A percentile compares a stretch with the other conserved stretches of the same genome.
Conservation (phyloP, 495 filamentous ascomycete genomes). For the Neurospora sp. region DNA sequence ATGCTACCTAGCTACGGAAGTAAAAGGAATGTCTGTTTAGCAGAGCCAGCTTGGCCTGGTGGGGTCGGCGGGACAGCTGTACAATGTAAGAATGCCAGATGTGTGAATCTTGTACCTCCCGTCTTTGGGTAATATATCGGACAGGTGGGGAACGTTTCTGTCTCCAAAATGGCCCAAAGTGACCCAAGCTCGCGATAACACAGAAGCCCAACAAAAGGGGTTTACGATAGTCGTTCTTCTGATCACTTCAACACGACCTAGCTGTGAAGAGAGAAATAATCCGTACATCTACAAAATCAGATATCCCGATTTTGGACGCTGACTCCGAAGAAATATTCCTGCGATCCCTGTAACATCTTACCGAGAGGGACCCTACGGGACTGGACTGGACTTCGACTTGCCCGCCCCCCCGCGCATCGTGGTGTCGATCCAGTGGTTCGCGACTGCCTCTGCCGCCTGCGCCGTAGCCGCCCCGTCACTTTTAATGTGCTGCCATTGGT, state of each 20-base stretch:
- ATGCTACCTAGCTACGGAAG: conserved; percentile 2
- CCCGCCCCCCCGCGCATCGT: background rate
- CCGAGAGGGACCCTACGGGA: background rate
- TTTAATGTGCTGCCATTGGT: background rate
- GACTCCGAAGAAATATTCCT: background rate
- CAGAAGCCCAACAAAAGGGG: background rate
- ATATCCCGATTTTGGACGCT: background rate
- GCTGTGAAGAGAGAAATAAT: background rate
- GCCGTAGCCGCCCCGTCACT: background rate
- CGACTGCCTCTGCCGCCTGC: background rate
- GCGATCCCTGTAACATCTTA: background rate
- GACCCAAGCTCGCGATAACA: background rate
- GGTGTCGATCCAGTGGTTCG: background rate
- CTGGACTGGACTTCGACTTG: background rate
- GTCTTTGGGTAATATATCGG: background rate
- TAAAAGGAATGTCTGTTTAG: background rate
- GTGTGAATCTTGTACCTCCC: background rate
- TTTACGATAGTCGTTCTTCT: background rate
- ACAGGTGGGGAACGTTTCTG: background rate
- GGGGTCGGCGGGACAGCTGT: background rate
- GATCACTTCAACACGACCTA: background rate
- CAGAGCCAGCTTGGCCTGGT: background rate
- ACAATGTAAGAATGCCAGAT: background rate
- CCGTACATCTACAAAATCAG: background rate
- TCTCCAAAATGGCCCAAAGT: background rate